Conservation (phyloP, 1,284 basidiomycete genomes). For the Phellopilus nigrolimitatus region DNA sequence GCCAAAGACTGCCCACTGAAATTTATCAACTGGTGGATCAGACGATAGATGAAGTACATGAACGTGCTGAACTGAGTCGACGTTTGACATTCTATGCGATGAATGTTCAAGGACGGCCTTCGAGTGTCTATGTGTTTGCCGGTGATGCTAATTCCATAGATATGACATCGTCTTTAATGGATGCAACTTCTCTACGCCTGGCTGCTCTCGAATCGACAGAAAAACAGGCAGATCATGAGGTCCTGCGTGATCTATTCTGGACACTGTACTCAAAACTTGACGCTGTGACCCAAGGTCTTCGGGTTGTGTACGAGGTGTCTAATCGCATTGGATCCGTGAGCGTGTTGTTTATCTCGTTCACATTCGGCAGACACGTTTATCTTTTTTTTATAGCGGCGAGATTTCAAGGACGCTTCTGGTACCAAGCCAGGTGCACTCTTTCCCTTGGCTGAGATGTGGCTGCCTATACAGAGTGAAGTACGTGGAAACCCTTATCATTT, state of each 20-base stretch:
- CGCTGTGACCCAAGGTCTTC: constrained; percentile 90
- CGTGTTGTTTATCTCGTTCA: constrained; percentile 20
- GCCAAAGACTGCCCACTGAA: constrained; percentile 82
- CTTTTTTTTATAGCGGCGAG: constrained; percentile 56
- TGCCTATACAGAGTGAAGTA: constrained; percentile 87
- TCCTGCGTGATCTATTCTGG: constrained; percentile 94
- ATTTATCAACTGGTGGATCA: constrained; percentile 82
- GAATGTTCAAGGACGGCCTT: constrained; percentile 26
- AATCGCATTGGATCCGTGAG: constrained; percentile 83
- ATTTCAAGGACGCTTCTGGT: constrained; percentile 81
- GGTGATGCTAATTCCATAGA: constrained; percentile 30
- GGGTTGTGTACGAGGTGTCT: constrained; percentile 89
- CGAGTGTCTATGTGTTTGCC: constrained; percentile 49
- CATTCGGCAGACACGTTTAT: constrained; percentile 1
- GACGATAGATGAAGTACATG: constrained; percentile 89
- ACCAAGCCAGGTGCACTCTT: constrained; percentile 70
- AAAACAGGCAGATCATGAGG: constrained; percentile 76
- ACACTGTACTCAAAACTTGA: constrained; percentile 95
- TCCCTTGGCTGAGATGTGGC: constrained; percentile 88
- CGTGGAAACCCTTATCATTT: constrained; percentile 20
- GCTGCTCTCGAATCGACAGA: constrained; percentile 72
- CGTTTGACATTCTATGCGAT: constrained; percentile 42
- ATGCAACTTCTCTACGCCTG: constrained; percentile 57
- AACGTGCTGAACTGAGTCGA: constrained; percentile 73
- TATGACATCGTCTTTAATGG: constrained; percentile 27